Conservation (phyloP, 2,329 filamentous ascomycete genomes). For the Cytospora chrysosperma region DNA sequence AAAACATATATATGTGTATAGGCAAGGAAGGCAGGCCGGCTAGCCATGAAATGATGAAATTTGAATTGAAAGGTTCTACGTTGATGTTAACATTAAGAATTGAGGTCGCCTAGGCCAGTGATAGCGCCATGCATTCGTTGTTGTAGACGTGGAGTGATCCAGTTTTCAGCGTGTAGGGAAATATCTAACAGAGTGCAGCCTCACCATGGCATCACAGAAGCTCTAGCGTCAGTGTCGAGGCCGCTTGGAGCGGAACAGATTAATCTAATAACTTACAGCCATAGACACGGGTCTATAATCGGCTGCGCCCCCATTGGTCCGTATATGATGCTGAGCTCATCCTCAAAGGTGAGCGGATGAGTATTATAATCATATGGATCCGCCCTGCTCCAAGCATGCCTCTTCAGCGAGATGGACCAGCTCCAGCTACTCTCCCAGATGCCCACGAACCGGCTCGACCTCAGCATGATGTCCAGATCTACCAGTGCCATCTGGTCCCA, state of each 20-base stretch:
- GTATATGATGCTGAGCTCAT: conserved; percentile 17
- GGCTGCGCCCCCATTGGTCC: conserved; percentile 10
- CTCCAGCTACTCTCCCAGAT: conserved; percentile 25
- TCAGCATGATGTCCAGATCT: conserved; percentile 23
- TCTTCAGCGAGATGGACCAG: conserved; percentile 23
- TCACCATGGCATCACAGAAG: background rate
- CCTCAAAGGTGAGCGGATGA: conserved; percentile 14
- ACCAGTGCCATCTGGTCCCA: conserved; percentile 25
- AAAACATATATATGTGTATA: background rate
- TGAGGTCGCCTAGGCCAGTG: background rate
- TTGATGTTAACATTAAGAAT: background rate
- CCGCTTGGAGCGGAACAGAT: background rate
- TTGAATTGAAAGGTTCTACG: background rate
- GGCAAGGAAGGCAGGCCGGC: conserved; percentile 3
- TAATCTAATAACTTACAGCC: background rate
- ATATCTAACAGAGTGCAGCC: no score
- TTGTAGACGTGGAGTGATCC: background rate
- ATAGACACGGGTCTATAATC: conserved; percentile 19
- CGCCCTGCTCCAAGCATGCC: conserved; percentile 14
- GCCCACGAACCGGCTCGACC: conserved; percentile 22
- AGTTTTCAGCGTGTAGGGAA: background rate
- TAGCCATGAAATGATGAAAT: background rate
- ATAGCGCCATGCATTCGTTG: background rate
- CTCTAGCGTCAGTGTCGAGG: background rate
- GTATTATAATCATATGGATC: conserved; percentile 10